phyloP scores from a whole-genome alignment of 495 filamentous ascomycete genomes.

The Podospora pseudopauciseta region DNA sequence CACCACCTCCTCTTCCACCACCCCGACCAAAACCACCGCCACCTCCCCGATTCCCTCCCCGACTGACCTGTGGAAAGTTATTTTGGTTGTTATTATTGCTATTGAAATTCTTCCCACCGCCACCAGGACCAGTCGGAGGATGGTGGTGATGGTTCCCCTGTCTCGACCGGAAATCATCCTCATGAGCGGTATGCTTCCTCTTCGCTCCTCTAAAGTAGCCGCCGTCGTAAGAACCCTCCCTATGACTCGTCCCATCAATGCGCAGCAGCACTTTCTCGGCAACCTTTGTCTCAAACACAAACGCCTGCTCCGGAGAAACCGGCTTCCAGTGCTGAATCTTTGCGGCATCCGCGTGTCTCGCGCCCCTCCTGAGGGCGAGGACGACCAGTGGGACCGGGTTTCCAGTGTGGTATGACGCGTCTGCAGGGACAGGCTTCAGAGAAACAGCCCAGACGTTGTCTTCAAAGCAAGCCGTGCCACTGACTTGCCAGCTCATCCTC shows the following conservation, averaged over 20 bases:
- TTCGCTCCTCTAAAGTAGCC: slow-evolving; percentile 45
- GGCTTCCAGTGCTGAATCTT: slow-evolving; percentile 84
- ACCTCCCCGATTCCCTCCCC: not conserved
- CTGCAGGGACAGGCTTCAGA: slow-evolving; percentile 65
- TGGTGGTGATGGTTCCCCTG: slow-evolving; percentile 22
- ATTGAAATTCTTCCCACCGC: slow-evolving; percentile 12
- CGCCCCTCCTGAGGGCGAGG: slow-evolving; percentile 64
- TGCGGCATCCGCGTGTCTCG: slow-evolving; percentile 73
- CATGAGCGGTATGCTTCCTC: slow-evolving; percentile 50
- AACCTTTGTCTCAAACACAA: slow-evolving; percentile 74
- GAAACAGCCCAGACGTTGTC: slow-evolving; percentile 83
- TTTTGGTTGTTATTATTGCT: slow-evolving; percentile 17
- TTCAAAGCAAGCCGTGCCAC: slow-evolving; percentile 67
- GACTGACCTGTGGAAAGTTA: not conserved
- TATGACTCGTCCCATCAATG: slow-evolving; percentile 61
- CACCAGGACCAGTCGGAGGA: slow-evolving; percentile 28
- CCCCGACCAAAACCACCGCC: slow-evolving; percentile 20
- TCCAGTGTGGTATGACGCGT: slow-evolving; percentile 65
- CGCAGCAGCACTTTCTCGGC: slow-evolving; percentile 81
- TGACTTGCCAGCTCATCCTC: slow-evolving; percentile 79
- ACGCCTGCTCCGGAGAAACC: slow-evolving; percentile 58
- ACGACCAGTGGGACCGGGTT: slow-evolving; percentile 71
- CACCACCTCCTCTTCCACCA: slow-evolving; percentile 26
- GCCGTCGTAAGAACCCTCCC: slow-evolving; percentile 55
- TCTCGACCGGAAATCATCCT: slow-evolving; percentile 43